Evolutionary conservation across 2,329 filamentous ascomycete genomes (phyloP), one percentile per base, ranked within the genome.

Genomic region (Cordyceps farinosa): DNA sequence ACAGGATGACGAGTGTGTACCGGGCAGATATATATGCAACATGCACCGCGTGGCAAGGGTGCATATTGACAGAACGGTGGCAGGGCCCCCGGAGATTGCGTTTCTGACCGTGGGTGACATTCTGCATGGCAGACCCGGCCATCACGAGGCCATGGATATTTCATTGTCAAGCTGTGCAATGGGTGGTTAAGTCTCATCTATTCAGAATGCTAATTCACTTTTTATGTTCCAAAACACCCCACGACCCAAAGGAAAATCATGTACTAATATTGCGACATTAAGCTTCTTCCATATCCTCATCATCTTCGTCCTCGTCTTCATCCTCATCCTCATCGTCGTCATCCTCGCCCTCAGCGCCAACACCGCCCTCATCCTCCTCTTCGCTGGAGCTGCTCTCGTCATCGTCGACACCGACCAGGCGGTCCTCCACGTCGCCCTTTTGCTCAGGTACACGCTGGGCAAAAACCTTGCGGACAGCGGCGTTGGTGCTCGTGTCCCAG

Each of bases 401-500:
- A 52, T 88, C 84, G 42, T 84, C 82, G 54, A 96, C 82, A 1
- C 89, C 90, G 5, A 98, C 86, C 54, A 95, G 79, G 63, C 91
- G 85, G 76, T 99, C 94, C 74, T 86, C 83, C 30, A 87, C 86
- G 55, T 85, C 85, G 7, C 81, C 77, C 66, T 81, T 73, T 67
- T 70, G 83, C 63, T 94, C 82, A 64, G 77, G 76, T 10, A 80
- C 71, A 86, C 88, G 70, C 80, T 86, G 42, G 2, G 90, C 92
- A 78, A 99, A 99, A 1, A 90, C 88, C 66, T 89, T 85, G 64
- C 95, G 86, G 38, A 99, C 92, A 32, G 90, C 89, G 15, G 86
- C 86, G 74, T 99, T 99, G 63, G 95, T 99, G 75, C 91, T 86
- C 29, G 95, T 97, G 76, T 98, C 94, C 95, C 95, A 99, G 60